These are phyloP conservation scores for Ligustrum vulgare DNA, from an alignment of 257 asterid species.

Conservation along the genomic window DNA sequence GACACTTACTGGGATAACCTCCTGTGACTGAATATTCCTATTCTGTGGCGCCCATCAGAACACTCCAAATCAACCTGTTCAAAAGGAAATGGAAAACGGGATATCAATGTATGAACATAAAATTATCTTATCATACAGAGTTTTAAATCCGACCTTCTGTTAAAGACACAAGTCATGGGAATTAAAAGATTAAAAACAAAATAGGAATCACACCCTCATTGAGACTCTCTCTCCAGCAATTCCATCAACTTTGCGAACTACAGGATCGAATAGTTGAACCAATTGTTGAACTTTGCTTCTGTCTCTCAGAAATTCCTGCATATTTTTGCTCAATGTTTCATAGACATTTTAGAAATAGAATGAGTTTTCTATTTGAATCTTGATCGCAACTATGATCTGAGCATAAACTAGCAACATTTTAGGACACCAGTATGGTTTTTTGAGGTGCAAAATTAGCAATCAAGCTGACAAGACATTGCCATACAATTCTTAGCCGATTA, in stretches of 20 bases:
- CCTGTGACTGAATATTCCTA: slow-evolving; percentile 90
- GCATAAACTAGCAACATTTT: background rate
- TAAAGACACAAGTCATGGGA: background rate
- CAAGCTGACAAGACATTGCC: background rate
- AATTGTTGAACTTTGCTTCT: slow-evolving; percentile 74
- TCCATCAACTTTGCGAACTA: slow-evolving; percentile 68
- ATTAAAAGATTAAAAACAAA: background rate
- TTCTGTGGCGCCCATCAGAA: slow-evolving; percentile 67
- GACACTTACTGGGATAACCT: slow-evolving; percentile 57
- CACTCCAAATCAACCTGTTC: slow-evolving; percentile 87
- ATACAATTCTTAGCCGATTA: background rate
- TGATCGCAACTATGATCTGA: background rate
- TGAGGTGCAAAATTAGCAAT: background rate
- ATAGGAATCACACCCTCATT: slow-evolving; percentile 66
- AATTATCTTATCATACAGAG: background rate
- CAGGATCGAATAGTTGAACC: slow-evolving; percentile 76
- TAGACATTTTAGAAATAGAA: slow-evolving; percentile 11
- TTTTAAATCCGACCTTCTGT: background rate
- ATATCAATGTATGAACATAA: background rate
- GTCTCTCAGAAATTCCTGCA: slow-evolving; percentile 81
- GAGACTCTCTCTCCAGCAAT: slow-evolving; percentile 82
- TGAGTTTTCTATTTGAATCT: background rate
- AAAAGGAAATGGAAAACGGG: background rate
- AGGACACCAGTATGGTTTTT: slow-evolving; percentile 7
- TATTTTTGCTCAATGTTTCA: slow-evolving; percentile 16